phyloP scores from a whole-genome alignment of 805 yeast species.

The Nadsonia fulvescens region DNA sequence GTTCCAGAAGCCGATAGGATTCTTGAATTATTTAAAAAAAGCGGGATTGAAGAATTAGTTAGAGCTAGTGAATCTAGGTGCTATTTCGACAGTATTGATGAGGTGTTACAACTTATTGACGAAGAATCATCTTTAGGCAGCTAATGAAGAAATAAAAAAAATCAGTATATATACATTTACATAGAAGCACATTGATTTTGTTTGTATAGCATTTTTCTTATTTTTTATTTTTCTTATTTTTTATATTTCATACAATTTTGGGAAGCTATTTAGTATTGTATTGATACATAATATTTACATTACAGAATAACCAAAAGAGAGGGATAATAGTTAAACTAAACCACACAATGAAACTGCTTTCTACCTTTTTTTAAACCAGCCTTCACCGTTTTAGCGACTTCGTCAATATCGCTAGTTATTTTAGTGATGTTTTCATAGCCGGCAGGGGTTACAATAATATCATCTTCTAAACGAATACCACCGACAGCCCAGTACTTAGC shows the following conservation, averaged over 20 bases:
- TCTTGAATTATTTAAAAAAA: constrained; percentile 29
- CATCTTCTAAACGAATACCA: constrained; percentile 96
- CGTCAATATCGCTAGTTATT: constrained; percentile 73
- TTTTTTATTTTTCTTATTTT: neutral
- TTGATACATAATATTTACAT: neutral
- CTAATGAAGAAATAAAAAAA: constrained; percentile 4
- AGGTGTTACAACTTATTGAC: constrained; percentile 26
- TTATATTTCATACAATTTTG: neutral
- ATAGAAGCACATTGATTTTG: too few relatives aligned
- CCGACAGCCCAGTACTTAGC: constrained; percentile 76
- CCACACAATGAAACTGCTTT: constrained; percentile 42
- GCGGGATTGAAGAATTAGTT: constrained; percentile 35
- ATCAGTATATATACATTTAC: too few relatives aligned
- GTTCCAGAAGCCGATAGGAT: constrained; percentile 32
- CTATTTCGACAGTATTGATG: constrained; percentile 33
- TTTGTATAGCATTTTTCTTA: neutral
- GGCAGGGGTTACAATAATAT: constrained; percentile 52
- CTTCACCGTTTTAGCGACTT: constrained; percentile 59
- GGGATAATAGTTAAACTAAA: constrained; percentile 13
- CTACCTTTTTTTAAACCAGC: constrained; percentile 44
- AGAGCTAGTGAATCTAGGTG: constrained; percentile 10
- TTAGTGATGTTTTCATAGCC: constrained; percentile 73
- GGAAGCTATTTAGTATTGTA: neutral
- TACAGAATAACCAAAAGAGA: too few relatives aligned
- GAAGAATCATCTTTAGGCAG: constrained; percentile 8